Evolutionary conservation across 257 asterid genomes (phyloP), one percentile per base, ranked within the genome.

Genomic region (Primulina eburnea): DNA sequence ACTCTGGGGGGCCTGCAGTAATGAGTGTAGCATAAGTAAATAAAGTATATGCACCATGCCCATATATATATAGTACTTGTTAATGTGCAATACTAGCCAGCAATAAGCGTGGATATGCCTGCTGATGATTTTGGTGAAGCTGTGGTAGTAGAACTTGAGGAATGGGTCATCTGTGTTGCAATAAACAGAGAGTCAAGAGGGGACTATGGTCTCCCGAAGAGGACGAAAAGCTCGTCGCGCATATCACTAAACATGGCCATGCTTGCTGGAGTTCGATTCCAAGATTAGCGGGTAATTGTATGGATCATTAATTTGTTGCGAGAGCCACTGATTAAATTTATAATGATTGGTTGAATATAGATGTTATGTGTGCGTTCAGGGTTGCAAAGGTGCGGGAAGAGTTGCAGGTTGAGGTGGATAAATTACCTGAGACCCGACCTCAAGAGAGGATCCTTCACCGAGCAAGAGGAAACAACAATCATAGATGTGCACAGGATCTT

Each of bases 261-360:
- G 88, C 90, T 79, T 90, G 98, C 79, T 92, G 98, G 98, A 92
- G 98, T 52, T 83, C 97, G 26, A 92, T 92, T 24, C 98, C 98
- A 6, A 85, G 83, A 82, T 82, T 88, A 9, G 92, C 97, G 29
- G 97, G 96, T 83, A 29, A 0, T 2, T 60, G n/a, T 6, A 5
- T 33, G 8, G 4, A 28, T 28, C 30, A 28, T 28, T 28, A 28
- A 3, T 28, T 28, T 28, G 30, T 28, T 24, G 26, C 30, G 30
- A 28, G 2, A 28, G 30, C 30, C 30, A 28, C 30, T 28, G 40
- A 40, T 40, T 10, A 1, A 35, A 1, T 37, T 38, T 3, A 12
- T 65, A 33, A 1, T 56, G 4, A 2, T 78, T 2, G 8, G 11
- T 55, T 55, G 0, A 28, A 7, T 8, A 40, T 40, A 16, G 55